A percentile compares a stretch with the other conserved stretches of the same genome.
Evolutionary conservation across 495 filamentous ascomycete species (phyloP).

Genomic region (Hyaloscypha hepaticicola): DNA sequence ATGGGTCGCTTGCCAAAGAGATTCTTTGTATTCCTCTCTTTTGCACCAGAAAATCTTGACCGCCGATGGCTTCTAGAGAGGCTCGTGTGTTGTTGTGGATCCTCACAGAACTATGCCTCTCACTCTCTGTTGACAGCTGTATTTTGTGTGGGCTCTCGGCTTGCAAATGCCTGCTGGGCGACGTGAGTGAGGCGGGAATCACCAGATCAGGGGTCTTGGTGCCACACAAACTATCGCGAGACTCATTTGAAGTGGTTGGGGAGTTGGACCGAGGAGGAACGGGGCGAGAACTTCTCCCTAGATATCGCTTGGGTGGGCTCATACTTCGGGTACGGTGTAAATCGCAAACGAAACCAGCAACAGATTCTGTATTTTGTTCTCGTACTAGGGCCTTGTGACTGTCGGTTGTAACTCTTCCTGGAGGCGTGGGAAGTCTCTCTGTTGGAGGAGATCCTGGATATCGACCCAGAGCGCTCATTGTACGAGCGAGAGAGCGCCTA

Average conservation of each 20-base stretch:
- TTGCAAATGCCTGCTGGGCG: slow-evolving; percentile 16
- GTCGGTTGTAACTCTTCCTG: neutral
- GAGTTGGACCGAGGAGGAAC: neutral
- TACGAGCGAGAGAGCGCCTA: slow-evolving; percentile 17
- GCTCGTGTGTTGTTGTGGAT: slow-evolving; percentile 13
- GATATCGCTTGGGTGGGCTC: neutral
- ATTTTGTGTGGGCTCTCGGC: neutral
- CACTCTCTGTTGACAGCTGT: neutral
- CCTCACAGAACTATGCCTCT: neutral
- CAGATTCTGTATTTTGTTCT: slow-evolving; percentile 3
- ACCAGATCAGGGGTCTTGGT: slow-evolving; percentile 5
- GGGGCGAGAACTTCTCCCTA: neutral
- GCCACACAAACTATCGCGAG: slow-evolving; percentile 21
- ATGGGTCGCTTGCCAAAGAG: slow-evolving; percentile 16
- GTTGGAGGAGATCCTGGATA: slow-evolving; percentile 11
- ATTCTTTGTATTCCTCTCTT: slow-evolving; percentile 2
- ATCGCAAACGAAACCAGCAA: slow-evolving; percentile 1
- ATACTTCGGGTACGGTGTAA: slow-evolving; percentile 1
- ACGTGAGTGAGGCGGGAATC: slow-evolving; percentile 15
- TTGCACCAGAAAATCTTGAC: neutral
- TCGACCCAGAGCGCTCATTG: slow-evolving; percentile 11
- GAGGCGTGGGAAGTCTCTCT: slow-evolving; percentile 8
- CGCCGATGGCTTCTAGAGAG: neutral
- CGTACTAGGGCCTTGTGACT: slow-evolving; percentile 10
- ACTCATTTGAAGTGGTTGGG: slow-evolving; percentile 4